A percentile compares a stretch with the other conserved stretches of the same genome.
phyloP scores from a whole-genome alignment of 2,329 filamentous ascomycete species.

The Eutypella sp. region DNA sequence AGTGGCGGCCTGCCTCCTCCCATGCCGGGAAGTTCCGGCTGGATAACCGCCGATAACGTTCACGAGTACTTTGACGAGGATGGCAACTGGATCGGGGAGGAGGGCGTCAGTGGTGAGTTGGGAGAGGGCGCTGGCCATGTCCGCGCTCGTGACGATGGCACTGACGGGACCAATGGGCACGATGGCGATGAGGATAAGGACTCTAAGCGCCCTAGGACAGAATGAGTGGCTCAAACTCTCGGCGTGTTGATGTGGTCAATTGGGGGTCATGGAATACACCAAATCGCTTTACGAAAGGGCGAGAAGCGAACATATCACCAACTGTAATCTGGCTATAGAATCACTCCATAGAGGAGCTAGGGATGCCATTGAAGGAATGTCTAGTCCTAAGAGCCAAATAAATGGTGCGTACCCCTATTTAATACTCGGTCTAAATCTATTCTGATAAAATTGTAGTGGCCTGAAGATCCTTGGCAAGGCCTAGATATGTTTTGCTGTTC shows the following conservation, averaged over 20 bases:
- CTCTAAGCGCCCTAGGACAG: constrained; percentile 26
- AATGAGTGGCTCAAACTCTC: constrained; percentile 12
- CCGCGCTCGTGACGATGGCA: constrained; percentile 46
- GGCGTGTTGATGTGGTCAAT: background rate
- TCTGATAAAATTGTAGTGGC: too few species aligned
- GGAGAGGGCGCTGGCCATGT: constrained; percentile 62
- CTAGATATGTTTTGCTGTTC: too few species aligned
- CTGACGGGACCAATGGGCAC: constrained; percentile 39
- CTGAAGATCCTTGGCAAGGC: too few species aligned
- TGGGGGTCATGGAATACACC: too few species aligned
- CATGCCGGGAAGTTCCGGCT: constrained; percentile 69
- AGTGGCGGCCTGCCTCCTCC: constrained; percentile 57
- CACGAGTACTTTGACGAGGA: constrained; percentile 76
- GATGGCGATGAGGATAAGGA: constrained; percentile 32
- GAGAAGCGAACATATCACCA: too few species aligned
- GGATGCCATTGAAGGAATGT: too few species aligned
- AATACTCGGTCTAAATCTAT: too few species aligned
- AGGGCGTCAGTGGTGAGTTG: constrained; percentile 43
- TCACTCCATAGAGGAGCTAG: too few species aligned
- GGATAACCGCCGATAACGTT: constrained; percentile 92
- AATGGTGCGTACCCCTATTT: too few species aligned
- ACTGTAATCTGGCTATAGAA: too few species aligned
- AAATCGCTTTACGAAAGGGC: too few species aligned
- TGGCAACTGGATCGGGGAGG: constrained; percentile 67
- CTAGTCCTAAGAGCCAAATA: too few species aligned